A percentile compares a stretch with the other conserved stretches of the same genome.
Conservation (phyloP, 108 stramenopile species). For the Schizochytrium sp. region DNA sequence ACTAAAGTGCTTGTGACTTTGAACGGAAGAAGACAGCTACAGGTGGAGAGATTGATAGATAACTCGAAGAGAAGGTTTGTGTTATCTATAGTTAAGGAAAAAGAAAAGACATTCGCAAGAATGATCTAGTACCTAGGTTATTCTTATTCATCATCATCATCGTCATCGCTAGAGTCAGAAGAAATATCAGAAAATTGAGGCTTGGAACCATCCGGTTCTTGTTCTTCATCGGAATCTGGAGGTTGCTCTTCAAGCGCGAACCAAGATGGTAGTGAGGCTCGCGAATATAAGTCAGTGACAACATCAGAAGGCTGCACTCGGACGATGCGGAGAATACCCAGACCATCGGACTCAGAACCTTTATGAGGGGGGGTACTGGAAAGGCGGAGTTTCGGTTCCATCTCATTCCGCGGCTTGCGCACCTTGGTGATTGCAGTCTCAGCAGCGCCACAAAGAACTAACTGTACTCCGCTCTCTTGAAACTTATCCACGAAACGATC, state of each 20-base stretch:
- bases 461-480: slow-evolving; percentile 14
- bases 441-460: neutral
- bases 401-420: slow-evolving; percentile 30
- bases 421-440: neutral
- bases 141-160: neutral
- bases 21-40: too few species aligned
- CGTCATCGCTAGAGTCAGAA: neutral
- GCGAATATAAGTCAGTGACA: slow-evolving; percentile 9
- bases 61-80: too few species aligned
- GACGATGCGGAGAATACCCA: slow-evolving; percentile 3
- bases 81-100: too few species aligned
- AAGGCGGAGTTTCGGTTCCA: slow-evolving; percentile 22
- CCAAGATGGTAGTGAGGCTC: neutral
- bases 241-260: neutral
- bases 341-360: neutral
- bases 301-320: slow-evolving; percentile 14
- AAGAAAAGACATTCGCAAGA: too few species aligned
- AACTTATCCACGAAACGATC: slow-evolving; percentile 1
- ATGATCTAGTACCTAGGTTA: too few species aligned
- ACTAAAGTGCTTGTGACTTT: too few species aligned
- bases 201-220: neutral
- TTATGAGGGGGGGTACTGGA: slow-evolving; percentile 8
- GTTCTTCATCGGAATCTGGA: neutral
- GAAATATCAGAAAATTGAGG: neutral
- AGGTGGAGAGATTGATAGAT: too few species aligned